Evolutionary conservation across 257 asterid species (phyloP).

Genomic region (Nicotiana paniculata): DNA sequence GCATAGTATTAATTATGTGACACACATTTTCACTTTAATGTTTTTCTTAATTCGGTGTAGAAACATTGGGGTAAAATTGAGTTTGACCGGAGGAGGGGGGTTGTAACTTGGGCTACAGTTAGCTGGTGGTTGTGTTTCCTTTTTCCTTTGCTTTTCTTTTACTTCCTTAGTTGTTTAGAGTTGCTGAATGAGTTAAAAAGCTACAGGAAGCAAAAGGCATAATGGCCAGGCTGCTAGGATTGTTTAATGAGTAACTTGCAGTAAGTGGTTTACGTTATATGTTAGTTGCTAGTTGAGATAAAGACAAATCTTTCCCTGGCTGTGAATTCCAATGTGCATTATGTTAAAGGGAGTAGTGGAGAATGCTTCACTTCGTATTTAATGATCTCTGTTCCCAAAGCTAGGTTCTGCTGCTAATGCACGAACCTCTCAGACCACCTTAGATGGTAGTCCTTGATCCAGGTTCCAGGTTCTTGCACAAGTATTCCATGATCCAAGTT

Average conservation of each 20-base stretch:
- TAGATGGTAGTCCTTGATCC: slow-evolving; percentile 47
- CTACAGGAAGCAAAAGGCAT: slow-evolving; percentile 21
- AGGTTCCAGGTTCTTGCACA: too few species aligned
- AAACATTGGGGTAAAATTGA: too few species aligned
- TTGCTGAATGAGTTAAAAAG: slow-evolving; percentile 16
- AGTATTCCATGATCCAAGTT: not conserved
- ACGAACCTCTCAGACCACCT: slow-evolving; percentile 30
- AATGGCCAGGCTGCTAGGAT: slow-evolving; percentile 23
- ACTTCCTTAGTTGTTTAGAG: not conserved
- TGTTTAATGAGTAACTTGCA: slow-evolving; percentile 42
- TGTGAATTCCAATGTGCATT: slow-evolving; percentile 48
- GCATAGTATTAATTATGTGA: too few species aligned
- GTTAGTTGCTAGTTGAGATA: slow-evolving; percentile 44
- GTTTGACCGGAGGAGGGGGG: too few species aligned
- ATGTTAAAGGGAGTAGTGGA: slow-evolving; percentile 20
- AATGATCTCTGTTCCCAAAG: slow-evolving; percentile 28
- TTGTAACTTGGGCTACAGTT: too few species aligned
- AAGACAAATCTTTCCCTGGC: slow-evolving; percentile 44
- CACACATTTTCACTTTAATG: too few species aligned
- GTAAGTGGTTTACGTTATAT: slow-evolving; percentile 40
- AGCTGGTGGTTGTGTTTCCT: too few species aligned
- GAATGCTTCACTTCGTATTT: slow-evolving; percentile 22
- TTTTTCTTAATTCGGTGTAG: too few species aligned
- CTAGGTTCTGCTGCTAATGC: slow-evolving; percentile 18
- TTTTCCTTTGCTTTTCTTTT: not conserved